A percentile compares a stretch with the other conserved stretches of the same genome.
Conservation (phyloP, 2,329 filamentous ascomycete species). For the Fusarium annulatum region DNA sequence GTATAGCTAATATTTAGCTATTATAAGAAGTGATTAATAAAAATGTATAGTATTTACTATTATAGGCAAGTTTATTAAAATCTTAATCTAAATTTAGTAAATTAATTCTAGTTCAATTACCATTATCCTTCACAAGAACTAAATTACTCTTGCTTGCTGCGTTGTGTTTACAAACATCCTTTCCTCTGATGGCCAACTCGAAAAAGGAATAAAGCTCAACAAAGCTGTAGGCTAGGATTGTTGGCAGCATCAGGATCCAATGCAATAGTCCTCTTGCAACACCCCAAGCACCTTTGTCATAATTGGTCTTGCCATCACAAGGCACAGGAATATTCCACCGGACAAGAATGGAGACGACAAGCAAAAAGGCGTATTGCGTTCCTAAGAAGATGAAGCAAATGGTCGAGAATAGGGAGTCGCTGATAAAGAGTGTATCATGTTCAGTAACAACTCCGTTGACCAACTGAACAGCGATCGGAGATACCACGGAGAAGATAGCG, state of each 20-base stretch:
- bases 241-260: constrained; percentile 33
- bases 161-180: constrained; percentile 28
- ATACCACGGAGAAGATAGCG: constrained; percentile 22
- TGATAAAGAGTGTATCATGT: constrained; percentile 13
- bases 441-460: constrained; percentile 11
- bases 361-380: constrained; percentile 16
- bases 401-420: constrained; percentile 5
- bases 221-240: constrained; percentile 30
- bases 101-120: not conserved
- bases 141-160: constrained; percentile 27
- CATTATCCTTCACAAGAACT: not conserved
- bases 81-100: no score
- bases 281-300: constrained; percentile 11
- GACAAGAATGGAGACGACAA: constrained; percentile 17
- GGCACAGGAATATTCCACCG: constrained; percentile 20
- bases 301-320: not conserved
- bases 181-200: constrained; percentile 26
- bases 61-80: no score
- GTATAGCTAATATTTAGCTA: no score
- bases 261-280: constrained; percentile 12
- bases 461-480: constrained; percentile 22
- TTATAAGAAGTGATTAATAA: no score
- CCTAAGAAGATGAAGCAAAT: constrained; percentile 26
- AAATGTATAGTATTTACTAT: no score
- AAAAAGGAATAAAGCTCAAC: constrained; percentile 35